Evolutionary conservation across 139 green algal species (phyloP).

Genomic region (Zygnema circumcarinatum): DNA sequence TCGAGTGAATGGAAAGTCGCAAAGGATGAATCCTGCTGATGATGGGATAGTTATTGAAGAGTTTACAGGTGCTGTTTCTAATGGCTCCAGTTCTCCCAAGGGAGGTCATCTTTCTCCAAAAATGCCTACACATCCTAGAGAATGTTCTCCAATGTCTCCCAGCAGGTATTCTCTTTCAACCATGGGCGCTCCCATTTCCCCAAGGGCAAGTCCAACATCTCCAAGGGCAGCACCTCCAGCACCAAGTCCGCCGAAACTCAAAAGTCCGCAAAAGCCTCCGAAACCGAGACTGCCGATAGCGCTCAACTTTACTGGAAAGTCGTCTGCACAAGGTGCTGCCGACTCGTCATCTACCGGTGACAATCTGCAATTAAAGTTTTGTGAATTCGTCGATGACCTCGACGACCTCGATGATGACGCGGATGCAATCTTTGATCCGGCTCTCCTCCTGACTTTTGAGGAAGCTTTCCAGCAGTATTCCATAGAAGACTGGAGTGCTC

Average conservation of each 20-base stretch:
- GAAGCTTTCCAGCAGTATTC: not conserved
- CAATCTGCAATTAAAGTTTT: not conserved
- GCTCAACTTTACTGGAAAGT: not conserved
- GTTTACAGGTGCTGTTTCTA: too few relatives aligned
- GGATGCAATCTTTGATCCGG: not conserved
- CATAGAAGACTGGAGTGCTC: not conserved
- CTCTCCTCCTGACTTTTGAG: not conserved
- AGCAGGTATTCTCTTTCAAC: too few relatives aligned
- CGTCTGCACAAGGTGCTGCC: too few relatives aligned
- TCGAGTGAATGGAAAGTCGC: not conserved
- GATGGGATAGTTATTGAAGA: not conserved
- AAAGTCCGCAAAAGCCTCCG: not conserved
- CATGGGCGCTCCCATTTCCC: not conserved
- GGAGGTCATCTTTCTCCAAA: too few relatives aligned
- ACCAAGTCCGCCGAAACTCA: not conserved
- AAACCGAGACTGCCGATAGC: not conserved
- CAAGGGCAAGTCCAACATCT: not conserved
- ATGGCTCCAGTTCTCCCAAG: too few relatives aligned
- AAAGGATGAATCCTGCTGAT: not conserved
- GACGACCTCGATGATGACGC: not conserved
- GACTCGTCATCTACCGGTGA: too few relatives aligned
- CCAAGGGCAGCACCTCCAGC: not conserved
- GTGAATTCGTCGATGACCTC: not conserved
- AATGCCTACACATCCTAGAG: too few relatives aligned
- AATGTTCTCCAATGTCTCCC: too few relatives aligned